These are phyloP conservation scores for Clarireedia monteithiana DNA, from an alignment of 2,329 filamentous ascomycete species.

Conservation along the genomic window DNA sequence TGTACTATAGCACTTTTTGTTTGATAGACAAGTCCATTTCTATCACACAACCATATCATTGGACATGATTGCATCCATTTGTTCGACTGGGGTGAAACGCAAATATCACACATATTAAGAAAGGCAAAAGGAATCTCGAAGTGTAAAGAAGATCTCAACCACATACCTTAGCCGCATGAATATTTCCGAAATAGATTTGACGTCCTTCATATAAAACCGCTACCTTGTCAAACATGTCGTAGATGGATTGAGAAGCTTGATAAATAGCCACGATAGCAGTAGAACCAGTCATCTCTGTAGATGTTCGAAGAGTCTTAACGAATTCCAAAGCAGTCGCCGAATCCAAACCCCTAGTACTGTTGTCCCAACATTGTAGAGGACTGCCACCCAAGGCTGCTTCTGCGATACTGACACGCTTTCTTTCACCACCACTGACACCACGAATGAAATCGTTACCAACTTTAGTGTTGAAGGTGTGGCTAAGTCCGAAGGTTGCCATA, in stretches of 20 bases:
- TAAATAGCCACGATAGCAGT: slow-evolving; percentile 64
- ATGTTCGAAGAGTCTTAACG: slow-evolving; percentile 55
- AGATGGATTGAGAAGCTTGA: slow-evolving; percentile 62
- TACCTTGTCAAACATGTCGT: slow-evolving; percentile 59
- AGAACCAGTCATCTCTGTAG: slow-evolving; percentile 55
- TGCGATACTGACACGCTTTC: slow-evolving; percentile 75
- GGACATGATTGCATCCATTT: too few relatives aligned
- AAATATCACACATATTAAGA: too few relatives aligned
- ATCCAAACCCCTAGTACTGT: slow-evolving; percentile 66
- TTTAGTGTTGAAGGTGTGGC: slow-evolving; percentile 64
- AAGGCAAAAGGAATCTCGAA: too few relatives aligned
- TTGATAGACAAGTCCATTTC: too few relatives aligned
- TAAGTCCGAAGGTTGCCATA: slow-evolving; percentile 62
- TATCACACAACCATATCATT: too few relatives aligned
- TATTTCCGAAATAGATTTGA: slow-evolving; percentile 63
- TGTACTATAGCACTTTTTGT: too few relatives aligned
- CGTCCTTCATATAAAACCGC: slow-evolving; percentile 59
- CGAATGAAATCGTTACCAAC: slow-evolving; percentile 69
- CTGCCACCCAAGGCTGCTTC: slow-evolving; percentile 59
- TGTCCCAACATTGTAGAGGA: slow-evolving; percentile 68
- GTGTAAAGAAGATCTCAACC: neutral
- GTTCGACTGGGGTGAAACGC: too few relatives aligned
- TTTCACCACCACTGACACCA: slow-evolving; percentile 63
- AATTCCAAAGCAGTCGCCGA: slow-evolving; percentile 68
- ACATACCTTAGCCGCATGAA: slow-evolving; percentile 46